Evolutionary conservation across 352 stramenopile species (phyloP).

Genomic region (Aphanomyces astaci): DNA sequence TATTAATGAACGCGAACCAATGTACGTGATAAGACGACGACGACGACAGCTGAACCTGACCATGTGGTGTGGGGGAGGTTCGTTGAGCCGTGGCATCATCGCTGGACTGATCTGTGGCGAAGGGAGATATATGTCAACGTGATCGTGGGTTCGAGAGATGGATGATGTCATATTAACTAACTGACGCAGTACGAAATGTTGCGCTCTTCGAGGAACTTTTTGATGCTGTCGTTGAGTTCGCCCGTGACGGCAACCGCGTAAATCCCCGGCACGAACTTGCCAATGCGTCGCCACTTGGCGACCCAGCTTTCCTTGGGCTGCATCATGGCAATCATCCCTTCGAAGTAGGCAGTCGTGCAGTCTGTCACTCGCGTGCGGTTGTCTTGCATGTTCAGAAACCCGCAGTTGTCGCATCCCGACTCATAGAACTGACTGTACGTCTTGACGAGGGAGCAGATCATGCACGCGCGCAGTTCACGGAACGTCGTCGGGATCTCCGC

Average conservation of each 20-base stretch:
- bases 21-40: not conserved
- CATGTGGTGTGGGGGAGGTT: no score
- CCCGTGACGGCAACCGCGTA: conserved; percentile 83
- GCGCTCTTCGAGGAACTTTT: conserved; percentile 77
- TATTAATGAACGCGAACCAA: not conserved
- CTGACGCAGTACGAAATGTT: conserved; percentile 76
- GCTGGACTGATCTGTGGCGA: no score
- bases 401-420: conserved; percentile 83
- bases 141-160: no score
- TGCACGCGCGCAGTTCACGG: conserved; percentile 77
- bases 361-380: conserved; percentile 82
- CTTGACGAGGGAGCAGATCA: conserved; percentile 86
- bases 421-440: conserved; percentile 88
- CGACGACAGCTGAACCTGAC: no score
- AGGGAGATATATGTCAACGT: no score
- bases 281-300: conserved; percentile 83
- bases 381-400: conserved; percentile 84
- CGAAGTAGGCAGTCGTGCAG: conserved; percentile 84
- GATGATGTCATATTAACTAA: not conserved
- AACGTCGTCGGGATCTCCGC: conserved; percentile 85
- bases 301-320: conserved; percentile 85
- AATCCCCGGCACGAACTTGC: conserved; percentile 72
- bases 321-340: conserved; percentile 89
- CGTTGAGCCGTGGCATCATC: no score
- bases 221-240: conserved; percentile 80